phyloP scores from a whole-genome alignment of 1,139 yeast genomes.

The Diutina neorugosa region DNA sequence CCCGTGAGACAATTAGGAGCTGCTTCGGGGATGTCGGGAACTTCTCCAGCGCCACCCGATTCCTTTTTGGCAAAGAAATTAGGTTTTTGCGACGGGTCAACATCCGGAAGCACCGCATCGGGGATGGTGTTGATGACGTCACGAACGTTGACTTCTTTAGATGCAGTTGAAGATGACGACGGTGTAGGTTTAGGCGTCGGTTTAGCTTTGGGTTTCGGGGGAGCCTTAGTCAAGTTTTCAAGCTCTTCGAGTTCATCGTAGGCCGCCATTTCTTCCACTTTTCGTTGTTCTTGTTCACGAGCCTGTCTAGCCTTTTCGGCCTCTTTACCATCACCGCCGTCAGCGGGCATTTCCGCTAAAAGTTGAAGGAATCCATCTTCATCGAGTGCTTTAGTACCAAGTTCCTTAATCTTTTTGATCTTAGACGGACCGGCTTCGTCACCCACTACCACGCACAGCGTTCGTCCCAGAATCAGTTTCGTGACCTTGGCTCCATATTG shows the following conservation, averaged over 20 bases:
- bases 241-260: constrained; percentile 9
- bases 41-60: neutral
- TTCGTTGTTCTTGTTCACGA: constrained; percentile 51
- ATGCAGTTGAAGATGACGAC: constrained; percentile 3
- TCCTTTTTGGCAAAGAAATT: neutral
- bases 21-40: constrained; percentile 47
- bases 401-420: constrained; percentile 62
- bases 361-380: constrained; percentile 79
- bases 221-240: constrained; percentile 6
- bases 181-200: constrained; percentile 6
- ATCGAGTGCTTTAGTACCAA: constrained; percentile 67
- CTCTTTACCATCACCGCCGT: constrained; percentile 74
- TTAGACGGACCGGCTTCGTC: constrained; percentile 96
- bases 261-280: constrained; percentile 35
- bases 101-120: constrained; percentile 3
- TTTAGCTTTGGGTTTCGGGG: constrained; percentile 6
- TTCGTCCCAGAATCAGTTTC: constrained; percentile 72
- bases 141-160: constrained; percentile 24
- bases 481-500: constrained; percentile 89
- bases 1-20: constrained; percentile 78
- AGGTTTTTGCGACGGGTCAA: neutral
- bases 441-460: constrained; percentile 84
- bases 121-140: constrained; percentile 29
- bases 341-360: constrained; percentile 72
- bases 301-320: constrained; percentile 66